Evolutionary conservation across 2,329 filamentous ascomycete genomes (phyloP), one percentile per base, ranked within the genome.

Genomic region (Xenoacremonium recifei): DNA sequence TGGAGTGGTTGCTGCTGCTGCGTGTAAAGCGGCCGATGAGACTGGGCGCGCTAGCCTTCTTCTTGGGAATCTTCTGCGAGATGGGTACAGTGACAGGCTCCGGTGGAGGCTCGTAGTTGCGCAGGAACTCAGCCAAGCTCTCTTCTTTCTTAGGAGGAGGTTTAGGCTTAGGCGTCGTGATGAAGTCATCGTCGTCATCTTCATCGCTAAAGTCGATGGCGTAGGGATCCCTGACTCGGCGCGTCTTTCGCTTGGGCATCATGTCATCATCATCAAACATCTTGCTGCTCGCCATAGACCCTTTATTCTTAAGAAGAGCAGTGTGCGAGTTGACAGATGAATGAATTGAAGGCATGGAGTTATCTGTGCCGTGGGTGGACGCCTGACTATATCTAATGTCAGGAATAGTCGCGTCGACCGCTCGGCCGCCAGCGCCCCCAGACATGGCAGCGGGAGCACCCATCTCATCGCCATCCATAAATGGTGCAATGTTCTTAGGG

Each of bases 401-500:
- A 6, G 76, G 75, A 12, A 83, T 64, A n/a, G 65, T 71, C 2
- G 78, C 76, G 54, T 84, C 78, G 10, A 81, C 65, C 2, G 78
- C 78, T 53, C 68, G 76, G 35, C 78, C 79, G 12, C 77, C 78
- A 20, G 72, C 66, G 7, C 71, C 76, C 5, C 65, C 69, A 13
- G 65, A 66, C 7, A 13, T 27, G 13, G 13, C 9, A 27, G 9
- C 23, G 7, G 9, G 9, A 34, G 31, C 31, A 23, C 47, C 53
- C 67, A 88, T 76, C 49, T 93, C 86, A 54, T 95, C 89, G 10
- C 88, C 91, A 62, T 95, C 90, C 76, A 91, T 86, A 71, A 95
- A 95, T 2, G 90, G 89, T 9, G 90, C 89, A 11, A 93, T 84
- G n/a, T 79, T 80, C 15, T 87, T 83, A 31, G 89, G 86, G 48